These are phyloP conservation scores for Cicer judaicum DNA, from an alignment of 306 rosid species.

Conservation along the genomic window DNA sequence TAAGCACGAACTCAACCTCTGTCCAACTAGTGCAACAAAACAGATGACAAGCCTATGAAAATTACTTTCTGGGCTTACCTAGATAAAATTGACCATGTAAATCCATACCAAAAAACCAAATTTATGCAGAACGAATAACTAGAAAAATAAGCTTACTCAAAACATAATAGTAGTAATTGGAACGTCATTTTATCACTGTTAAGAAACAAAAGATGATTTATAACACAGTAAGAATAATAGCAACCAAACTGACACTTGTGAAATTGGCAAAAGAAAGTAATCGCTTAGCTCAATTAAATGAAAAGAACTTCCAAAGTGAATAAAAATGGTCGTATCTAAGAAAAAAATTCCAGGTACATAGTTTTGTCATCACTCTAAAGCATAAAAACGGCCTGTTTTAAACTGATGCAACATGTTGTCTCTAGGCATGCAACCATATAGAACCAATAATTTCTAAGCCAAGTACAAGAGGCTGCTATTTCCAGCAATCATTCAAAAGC, in stretches of 20 bases:
- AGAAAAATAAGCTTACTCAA: not conserved
- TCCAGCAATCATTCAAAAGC: constrained; percentile 60
- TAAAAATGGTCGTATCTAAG: constrained; percentile 49
- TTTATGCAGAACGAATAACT: not conserved
- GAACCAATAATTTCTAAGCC: constrained; percentile 60
- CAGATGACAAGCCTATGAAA: too few relatives aligned
- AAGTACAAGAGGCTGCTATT: constrained; percentile 63
- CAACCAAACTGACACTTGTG: not conserved
- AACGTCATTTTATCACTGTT: not conserved
- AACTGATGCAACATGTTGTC: constrained; percentile 57
- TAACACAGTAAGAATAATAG: not conserved
- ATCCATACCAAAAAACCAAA: not conserved
- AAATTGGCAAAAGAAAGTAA: not conserved
- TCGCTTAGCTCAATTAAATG: constrained; percentile 30
- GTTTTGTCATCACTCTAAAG: constrained; percentile 55
- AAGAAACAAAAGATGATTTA: constrained; percentile 5
- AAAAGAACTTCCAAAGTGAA: constrained; percentile 44
- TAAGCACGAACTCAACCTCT: too few relatives aligned
- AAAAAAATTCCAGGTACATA: constrained; percentile 56
- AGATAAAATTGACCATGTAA: too few relatives aligned
- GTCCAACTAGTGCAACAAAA: too few relatives aligned
- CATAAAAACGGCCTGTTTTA: constrained; percentile 53
- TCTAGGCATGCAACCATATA: constrained; percentile 60
- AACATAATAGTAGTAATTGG: not conserved
- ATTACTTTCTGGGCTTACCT: too few relatives aligned